These are phyloP conservation scores for Neurospora discreta DNA, from an alignment of 495 filamentous ascomycete genomes.

Conservation along the genomic window DNA sequence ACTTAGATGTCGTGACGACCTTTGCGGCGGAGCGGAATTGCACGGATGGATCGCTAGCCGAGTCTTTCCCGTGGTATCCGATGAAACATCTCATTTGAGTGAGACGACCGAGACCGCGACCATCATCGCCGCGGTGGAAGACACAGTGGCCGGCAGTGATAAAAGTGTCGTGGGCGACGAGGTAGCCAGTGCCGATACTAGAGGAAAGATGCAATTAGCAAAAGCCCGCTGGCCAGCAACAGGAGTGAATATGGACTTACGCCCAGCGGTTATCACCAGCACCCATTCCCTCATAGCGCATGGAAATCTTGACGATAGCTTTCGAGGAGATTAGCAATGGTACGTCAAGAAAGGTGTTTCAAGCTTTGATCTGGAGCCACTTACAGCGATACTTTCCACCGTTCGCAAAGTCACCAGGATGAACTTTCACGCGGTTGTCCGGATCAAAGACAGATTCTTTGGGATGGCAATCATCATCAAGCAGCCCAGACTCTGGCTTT, in stretches of 20 bases:
- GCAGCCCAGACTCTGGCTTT: background rate
- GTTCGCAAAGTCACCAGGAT: fast-evolving
- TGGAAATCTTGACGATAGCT: background rate
- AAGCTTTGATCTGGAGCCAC: background rate
- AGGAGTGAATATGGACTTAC: background rate
- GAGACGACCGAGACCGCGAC: background rate
- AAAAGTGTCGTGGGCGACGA: background rate
- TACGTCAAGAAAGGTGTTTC: background rate
- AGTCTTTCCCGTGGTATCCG: fast-evolving
- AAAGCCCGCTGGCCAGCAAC: too few relatives aligned
- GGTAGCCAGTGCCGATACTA: background rate
- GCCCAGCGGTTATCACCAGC: background rate
- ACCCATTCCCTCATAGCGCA: background rate
- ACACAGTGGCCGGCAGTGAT: background rate
- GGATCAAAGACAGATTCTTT: background rate
- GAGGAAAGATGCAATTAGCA: too few relatives aligned
- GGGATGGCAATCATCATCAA: background rate
- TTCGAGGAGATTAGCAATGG: background rate
- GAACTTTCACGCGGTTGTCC: background rate
- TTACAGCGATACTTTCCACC: background rate
- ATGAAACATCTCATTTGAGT: background rate
- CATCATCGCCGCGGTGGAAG: background rate
- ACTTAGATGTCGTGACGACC: background rate
- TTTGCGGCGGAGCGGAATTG: background rate
- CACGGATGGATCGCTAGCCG: background rate